A percentile compares a stretch with the other conserved stretches of the same genome.
Conservation (phyloP, 768 basidiomycete genomes). For the Mycena maculata region DNA sequence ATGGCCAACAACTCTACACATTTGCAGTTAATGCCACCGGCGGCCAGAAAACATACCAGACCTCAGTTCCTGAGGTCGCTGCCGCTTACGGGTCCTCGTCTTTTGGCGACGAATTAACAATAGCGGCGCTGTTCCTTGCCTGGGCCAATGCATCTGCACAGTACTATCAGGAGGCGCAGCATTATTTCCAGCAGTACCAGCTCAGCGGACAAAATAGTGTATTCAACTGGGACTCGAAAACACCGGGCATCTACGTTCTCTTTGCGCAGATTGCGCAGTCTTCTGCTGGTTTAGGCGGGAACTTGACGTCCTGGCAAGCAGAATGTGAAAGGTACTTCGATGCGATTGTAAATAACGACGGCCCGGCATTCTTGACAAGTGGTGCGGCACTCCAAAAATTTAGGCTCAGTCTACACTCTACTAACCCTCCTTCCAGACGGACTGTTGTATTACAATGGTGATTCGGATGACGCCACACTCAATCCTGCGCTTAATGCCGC, state of each 20-base stretch:
- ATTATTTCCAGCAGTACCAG: slow-evolving; percentile 67
- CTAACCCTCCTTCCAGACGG: slow-evolving; percentile 63
- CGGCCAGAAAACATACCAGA: slow-evolving; percentile 73
- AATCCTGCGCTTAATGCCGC: slow-evolving; percentile 92
- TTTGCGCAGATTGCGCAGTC: slow-evolving; percentile 79
- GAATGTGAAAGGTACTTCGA: slow-evolving; percentile 85
- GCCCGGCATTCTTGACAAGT: slow-evolving; percentile 66
- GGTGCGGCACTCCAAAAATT: slow-evolving; percentile 56
- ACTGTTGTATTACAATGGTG: slow-evolving; percentile 83
- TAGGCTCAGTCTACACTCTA: neutral
- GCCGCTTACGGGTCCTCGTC: slow-evolving; percentile 77
- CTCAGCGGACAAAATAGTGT: slow-evolving; percentile 65
- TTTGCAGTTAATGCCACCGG: slow-evolving; percentile 79
- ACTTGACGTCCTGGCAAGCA: slow-evolving; percentile 73
- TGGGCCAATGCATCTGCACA: slow-evolving; percentile 72
- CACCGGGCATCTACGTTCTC: slow-evolving; percentile 79
- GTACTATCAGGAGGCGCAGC: slow-evolving; percentile 71
- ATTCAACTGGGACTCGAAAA: slow-evolving; percentile 93
- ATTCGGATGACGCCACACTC: slow-evolving; percentile 82
- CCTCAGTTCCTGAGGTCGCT: slow-evolving; percentile 72
- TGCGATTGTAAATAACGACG: slow-evolving; percentile 66
- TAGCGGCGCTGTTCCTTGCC: slow-evolving; percentile 83
- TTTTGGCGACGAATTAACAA: slow-evolving; percentile 78
- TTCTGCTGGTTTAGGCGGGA: slow-evolving; percentile 63
- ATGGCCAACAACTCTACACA: slow-evolving; percentile 79